Evolutionary conservation across 306 rosid genomes (phyloP), one percentile per base, ranked within the genome.

Genomic region (Pyrus pyrifolia): DNA sequence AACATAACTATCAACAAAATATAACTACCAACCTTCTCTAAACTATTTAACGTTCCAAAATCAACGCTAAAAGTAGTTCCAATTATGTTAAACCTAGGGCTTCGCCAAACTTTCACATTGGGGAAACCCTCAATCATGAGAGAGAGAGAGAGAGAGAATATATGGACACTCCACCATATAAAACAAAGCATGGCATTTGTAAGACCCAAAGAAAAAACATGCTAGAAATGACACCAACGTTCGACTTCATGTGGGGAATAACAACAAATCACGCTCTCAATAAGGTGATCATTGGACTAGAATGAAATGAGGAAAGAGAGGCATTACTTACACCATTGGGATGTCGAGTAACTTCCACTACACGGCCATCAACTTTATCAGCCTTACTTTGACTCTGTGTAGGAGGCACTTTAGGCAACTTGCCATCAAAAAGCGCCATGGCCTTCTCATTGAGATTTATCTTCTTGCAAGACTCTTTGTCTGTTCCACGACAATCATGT

Each of bases 301-400:
- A 65, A 65, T 33, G 49, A 17, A 44, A 60, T 61, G 58, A 31
- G 44, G 21, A 38, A 23, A 8, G 21, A 42, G 30, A 27, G 70
- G 66, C 81, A 81, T 40, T 78, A 88, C 97, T 92, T 91, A 95
- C 93, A 69, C 76, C 79, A 11, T 83, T 77, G 0, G 86, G 91
- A 74, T 87, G 81, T 71, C 63, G 80, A 65, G 93, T 72, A 73
- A 88, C 91, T 76, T 90, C 87, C 59, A 44, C 42, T 12, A 70
- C 78, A 60, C 35, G 69, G 40, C 59, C 71, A 76, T 82, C 89
- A 22, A 72, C 63, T 75, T 76, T 83, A 63, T 25, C 67, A 49
- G 79, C 87, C 83, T 52, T 71, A 45, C 44, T 73, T 14, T 40
- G 62, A 71, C 75, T 51, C 30, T 23, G 14, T 30, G 21, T n/a